Base-by-base conservation (phyloP, 768 basidiomycete genomes). In the Mycena indigotica region DNA sequence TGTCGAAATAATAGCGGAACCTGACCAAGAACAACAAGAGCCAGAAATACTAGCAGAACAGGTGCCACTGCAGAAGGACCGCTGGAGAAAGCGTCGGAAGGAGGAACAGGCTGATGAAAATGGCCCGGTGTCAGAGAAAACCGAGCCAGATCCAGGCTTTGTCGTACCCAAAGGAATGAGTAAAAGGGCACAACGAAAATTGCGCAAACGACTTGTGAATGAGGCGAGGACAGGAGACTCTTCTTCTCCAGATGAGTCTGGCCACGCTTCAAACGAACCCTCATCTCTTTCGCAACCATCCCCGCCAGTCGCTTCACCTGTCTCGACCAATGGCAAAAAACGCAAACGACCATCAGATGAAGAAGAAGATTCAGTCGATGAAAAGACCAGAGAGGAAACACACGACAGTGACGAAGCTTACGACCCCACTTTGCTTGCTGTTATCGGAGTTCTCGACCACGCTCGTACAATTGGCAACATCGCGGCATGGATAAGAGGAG, bases 361-460 rank as follows among this genome's bases (percentile, higher is more conserved):
- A 8, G 12, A 48, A 28, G 25, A 24, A 6, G 21, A 24, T 48
- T 6, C 21, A 12, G n/a, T 6, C 21, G 8, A 5, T 16, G 13
- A 23, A 44, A 5, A 13, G 15, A 16, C 46, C 46, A 8, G 6
- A 23, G 23, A 23, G 12, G 4, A 6, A 26, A 6, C 25, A 23
- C 3, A 16, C 17, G 61, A 67, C 40, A 69, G 65, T 19, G 55
- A 21, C 28, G 38, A 60, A 3, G 60, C 66, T 2, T 74, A 72
- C 60, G 83, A 83, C 62, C 70, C 67, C 29, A 63, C 58, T 76
- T 69, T 26, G 68, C 71, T 84, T 3, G 80, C 79, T 0, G 75
- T 83, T 50, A 66, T 83, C 12, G 82, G 82, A 38, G 69, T 84
- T 17, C 71, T 84, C 17, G 77, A 82, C 32, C 71, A 69, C 28